These are phyloP conservation scores for Tremellales sp. DNA, from an alignment of 1,284 basidiomycete genomes.

Conservation along the genomic window DNA sequence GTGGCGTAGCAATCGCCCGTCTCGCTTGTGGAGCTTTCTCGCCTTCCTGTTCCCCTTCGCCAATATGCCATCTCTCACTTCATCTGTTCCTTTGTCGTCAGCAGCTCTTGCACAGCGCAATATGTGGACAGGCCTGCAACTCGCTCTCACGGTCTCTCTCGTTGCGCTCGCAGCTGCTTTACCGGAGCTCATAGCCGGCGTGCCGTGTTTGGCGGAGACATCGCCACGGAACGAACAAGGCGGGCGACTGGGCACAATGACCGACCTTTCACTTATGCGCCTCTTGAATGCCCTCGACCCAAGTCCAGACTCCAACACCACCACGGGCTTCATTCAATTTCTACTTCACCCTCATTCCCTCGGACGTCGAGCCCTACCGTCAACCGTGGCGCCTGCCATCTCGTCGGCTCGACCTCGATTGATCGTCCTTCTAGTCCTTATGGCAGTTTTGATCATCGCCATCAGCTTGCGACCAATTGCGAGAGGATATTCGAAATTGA, in stretches of 20 bases:
- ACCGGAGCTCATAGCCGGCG: constrained; percentile 64
- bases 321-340: constrained; percentile 11
- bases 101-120: constrained; percentile 65
- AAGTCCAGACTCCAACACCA: constrained; percentile 47
- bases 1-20: constrained; percentile 63
- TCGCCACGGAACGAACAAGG: constrained; percentile 52
- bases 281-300: constrained; percentile 62
- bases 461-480: constrained; percentile 65
- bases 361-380: constrained; percentile 15
- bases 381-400: constrained; percentile 50
- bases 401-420: constrained; percentile 53
- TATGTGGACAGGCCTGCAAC: constrained; percentile 61
- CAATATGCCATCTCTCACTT: constrained; percentile 56
- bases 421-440: constrained; percentile 62
- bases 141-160: constrained; percentile 62
- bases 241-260: constrained; percentile 63
- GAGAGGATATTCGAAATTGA: constrained; percentile 59
- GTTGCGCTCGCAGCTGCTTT: constrained; percentile 63
- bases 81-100: constrained; percentile 62
- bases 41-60: constrained; percentile 67
- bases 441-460: constrained; percentile 58
- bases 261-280: constrained; percentile 68
- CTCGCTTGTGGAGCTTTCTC: constrained; percentile 58
- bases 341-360: not conserved
- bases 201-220: constrained; percentile 62